Percentiles rank a stretch among this genome's conserved stretches.
phyloP scores from a whole-genome alignment of 805 yeast species.

The Metschnikowia proteae region DNA sequence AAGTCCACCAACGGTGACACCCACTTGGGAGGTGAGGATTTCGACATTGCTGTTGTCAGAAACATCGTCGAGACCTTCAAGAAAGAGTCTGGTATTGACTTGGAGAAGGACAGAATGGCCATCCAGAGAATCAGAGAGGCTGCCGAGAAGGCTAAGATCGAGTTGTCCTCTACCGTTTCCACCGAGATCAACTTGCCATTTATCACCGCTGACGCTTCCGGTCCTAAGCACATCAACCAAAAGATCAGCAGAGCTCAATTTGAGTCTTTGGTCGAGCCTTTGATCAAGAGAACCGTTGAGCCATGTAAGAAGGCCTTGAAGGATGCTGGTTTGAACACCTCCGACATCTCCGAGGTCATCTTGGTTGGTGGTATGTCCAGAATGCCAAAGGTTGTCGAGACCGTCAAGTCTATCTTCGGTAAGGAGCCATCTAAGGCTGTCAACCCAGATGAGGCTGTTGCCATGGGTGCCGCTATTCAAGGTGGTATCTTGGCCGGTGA shows the following conservation, averaged over 20 bases:
- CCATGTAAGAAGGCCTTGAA: conserved; percentile 80
- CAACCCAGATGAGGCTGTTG: conserved; percentile 93
- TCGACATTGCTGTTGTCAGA: conserved; percentile 83
- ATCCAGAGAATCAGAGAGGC: conserved; percentile 69
- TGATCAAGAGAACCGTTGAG: conserved; percentile 67
- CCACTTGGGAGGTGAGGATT: conserved; percentile 91
- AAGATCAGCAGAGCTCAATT: conserved; percentile 64
- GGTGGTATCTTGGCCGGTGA: conserved; percentile 96
- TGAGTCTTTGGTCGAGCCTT: conserved; percentile 61
- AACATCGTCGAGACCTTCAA: conserved; percentile 76
- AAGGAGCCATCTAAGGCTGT: conserved; percentile 86
- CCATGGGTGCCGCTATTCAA: conserved; percentile 96
- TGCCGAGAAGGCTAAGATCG: conserved; percentile 87
- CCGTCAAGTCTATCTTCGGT: conserved; percentile 73
- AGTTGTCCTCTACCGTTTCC: conserved; percentile 66
- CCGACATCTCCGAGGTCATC: conserved; percentile 74
- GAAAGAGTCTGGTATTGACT: conserved; percentile 65
- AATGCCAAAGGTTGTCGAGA: conserved; percentile 82
- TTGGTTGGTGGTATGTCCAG: conserved; percentile 90
- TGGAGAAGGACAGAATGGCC: conserved; percentile 38
- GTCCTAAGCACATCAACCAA: conserved; percentile 75
- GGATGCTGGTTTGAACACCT: conserved; percentile 67
- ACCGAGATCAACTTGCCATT: conserved; percentile 81
- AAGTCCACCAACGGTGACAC: conserved; percentile 97
- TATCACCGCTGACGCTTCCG: conserved; percentile 81